Evolutionary conservation across 192 early-diverging fungal species (phyloP), one percentile per base, ranked within the genome.

Genomic region (Dispira parvispora): DNA sequence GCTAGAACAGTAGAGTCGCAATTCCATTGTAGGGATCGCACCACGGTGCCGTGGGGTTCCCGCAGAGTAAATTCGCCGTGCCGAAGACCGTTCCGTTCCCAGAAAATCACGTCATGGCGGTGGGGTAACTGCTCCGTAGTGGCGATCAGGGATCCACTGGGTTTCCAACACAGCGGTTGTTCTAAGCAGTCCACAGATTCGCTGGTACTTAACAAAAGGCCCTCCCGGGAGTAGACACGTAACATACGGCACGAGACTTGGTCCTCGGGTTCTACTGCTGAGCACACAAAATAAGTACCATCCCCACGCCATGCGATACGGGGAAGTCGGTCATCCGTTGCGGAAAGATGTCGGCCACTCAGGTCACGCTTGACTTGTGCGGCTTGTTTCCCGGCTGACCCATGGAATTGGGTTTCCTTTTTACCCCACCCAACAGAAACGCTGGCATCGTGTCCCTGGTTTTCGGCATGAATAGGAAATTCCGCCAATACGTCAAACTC

Each of bases 341-440:
- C 63, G 13, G 84, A 83, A 20, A 75, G 61, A 18, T 67, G 71
- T 45, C 73, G 72, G 55, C 64, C 66, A 18, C 61, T 67, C 14
- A 63, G 62, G 57, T 71, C 72, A 8, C 66, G 63, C 61, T 75
- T 79, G 66, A 70, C 68, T 62, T 76, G 71, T 2, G 87, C 84
- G 14, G 86, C 87, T 25, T 73, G 62, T 68, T 95, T 91, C 60
- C 88, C 91, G 53, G 75, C 86, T 20, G 84, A 82, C 52, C 96
- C 96, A 66, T 96, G 92, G 69, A 96, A 99, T 67, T 99, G 96
- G 12, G 96, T 99, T 69, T 94, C 94, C 58, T 88, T 91, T 46
- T 80, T 84, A 64, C 96, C 96, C 96, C 96, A 99, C 45, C 96
- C 96, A n/a, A 99, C 79, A 23, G 76, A 81, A 12, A 92, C 85